Evolutionary conservation across 2,329 filamentous ascomycete species (phyloP), one percentile per base, ranked within the genome.

Genomic region (Monosporascus sp.): DNA sequence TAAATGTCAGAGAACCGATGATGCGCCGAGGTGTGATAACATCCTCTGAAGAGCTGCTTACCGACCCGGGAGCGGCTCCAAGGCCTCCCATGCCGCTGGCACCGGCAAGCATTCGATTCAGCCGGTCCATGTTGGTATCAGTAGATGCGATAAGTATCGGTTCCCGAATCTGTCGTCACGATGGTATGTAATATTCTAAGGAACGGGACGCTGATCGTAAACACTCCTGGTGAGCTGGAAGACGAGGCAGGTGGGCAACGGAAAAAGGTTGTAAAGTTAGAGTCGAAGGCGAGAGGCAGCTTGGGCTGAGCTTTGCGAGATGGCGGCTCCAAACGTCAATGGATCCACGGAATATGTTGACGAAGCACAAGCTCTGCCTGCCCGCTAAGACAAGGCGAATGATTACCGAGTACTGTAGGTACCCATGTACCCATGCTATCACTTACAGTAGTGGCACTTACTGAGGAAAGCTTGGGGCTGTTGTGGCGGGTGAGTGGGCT

Each of bases 71-170:
- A 56, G 78, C 74, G 61, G 78, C 73, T 59, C 80, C 81, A 48
- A 87, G 75, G 63, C 81, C 79, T 54, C 82, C 80, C 78, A 89
- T 86, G 63, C 85, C 84, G 63, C 84, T 81, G 65, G 65, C 65
- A 57, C 89, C 88, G 60, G 88, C 86, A 63, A 97, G 82, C 84
- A 97, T 88, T 70, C 88, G 85, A 75, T 89, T 91, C 72, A 97
- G 85, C 70, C 93, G 86, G 70, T 97, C 93, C 93, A 97, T 97
- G 54, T 60, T 77, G 63, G 55, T 50, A 25, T 46, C 45, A 54
- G 52, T 51, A 55, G 17, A 41, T 31, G 42, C 42, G 42, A 46
- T 41, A 14, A 25, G 20, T 50, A 24, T 51, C 31, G 31, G 31
- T 34, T 34, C 31, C 31, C 31, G 31, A 34, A 34, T 2, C 31